Percentiles rank a stretch among this genome's conserved stretches.
These are phyloP conservation scores for Thyridium curvatum DNA, from an alignment of 2,329 filamentous ascomycete genomes.

Conservation along the genomic window DNA sequence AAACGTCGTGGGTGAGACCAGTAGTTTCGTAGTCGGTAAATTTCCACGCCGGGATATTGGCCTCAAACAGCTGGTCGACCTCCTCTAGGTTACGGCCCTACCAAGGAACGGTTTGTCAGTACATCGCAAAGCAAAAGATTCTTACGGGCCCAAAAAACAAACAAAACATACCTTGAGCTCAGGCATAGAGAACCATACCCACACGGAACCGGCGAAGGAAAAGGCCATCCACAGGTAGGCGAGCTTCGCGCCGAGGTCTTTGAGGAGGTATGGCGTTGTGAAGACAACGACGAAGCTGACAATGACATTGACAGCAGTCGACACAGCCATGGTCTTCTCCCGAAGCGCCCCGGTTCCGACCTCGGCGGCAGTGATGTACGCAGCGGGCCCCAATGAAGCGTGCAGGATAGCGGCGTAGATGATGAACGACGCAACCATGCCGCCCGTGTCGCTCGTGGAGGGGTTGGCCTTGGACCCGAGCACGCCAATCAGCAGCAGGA, in stretches of 20 bases:
- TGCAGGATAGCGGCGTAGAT: slow-evolving; percentile 8
- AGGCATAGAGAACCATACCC: slow-evolving; percentile 9
- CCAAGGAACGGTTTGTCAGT: no score
- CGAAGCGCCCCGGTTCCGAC: slow-evolving; percentile 9
- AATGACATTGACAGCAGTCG: slow-evolving; percentile 13
- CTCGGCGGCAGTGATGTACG: slow-evolving; percentile 13
- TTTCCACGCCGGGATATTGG: slow-evolving; percentile 2
- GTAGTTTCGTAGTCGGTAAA: neutral
- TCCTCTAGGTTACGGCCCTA: slow-evolving; percentile 12
- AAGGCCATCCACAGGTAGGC: slow-evolving; percentile 9
- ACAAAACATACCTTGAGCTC: slow-evolving; percentile 6
- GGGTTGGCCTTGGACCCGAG: slow-evolving; percentile 5
- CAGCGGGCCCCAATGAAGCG: slow-evolving; percentile 7
- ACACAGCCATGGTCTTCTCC: slow-evolving; percentile 13
- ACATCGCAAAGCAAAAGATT: no score
- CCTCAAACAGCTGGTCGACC: slow-evolving; percentile 10
- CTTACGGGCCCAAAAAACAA: no score
- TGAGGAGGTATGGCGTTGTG: slow-evolving; percentile 11
- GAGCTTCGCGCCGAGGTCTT: slow-evolving; percentile 7
- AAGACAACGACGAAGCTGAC: slow-evolving; percentile 13
- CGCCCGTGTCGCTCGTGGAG: slow-evolving; percentile 1
- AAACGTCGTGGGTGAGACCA: neutral
- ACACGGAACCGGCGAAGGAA: slow-evolving; percentile 3
- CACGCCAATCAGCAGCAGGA: slow-evolving; percentile 8
- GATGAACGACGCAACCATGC: slow-evolving; percentile 4